These are phyloP conservation scores for Raphanus raphanistrum DNA, from an alignment of 345 rosid species.

Conservation along the genomic window DNA sequence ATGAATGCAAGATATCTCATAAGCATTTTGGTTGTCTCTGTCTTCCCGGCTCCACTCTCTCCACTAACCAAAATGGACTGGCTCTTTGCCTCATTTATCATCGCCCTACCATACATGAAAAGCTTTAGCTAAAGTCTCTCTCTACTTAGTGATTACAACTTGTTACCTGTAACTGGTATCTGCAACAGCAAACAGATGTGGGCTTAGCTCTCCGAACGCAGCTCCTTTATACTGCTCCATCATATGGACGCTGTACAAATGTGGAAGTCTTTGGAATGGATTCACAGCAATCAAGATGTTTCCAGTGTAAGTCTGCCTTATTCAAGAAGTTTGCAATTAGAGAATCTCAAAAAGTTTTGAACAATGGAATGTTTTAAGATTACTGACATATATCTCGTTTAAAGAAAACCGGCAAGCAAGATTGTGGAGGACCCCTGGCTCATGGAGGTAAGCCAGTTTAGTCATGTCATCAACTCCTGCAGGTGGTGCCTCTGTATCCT, in stretches of 20 bases:
- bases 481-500: constrained; percentile 59
- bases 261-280: constrained; percentile 64
- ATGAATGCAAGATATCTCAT: constrained; percentile 91
- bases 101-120: constrained; percentile 44
- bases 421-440: constrained; percentile 65
- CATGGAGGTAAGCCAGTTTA: constrained; percentile 65
- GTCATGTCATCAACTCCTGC: constrained; percentile 75
- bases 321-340: constrained; percentile 34
- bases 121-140: constrained; percentile 11
- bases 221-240: constrained; percentile 71
- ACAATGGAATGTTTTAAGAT: not conserved
- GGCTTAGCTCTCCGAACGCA: constrained; percentile 63
- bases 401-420: constrained; percentile 53
- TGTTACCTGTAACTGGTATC: constrained; percentile 58
- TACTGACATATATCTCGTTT: constrained; percentile 63
- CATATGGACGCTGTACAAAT: constrained; percentile 58
- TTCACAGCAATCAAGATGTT: constrained; percentile 64
- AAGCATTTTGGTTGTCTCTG: constrained; percentile 90
- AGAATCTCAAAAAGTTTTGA: constrained; percentile 6
- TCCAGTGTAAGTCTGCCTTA: constrained; percentile 64
- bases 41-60: constrained; percentile 96
- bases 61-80: constrained; percentile 80
- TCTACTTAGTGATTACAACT: not conserved
- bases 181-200: constrained; percentile 64
- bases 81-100: constrained; percentile 70